These are phyloP conservation scores for Porphyridium purpureum DNA, from an alignment of 23 red algal genomes.

Conservation along the genomic window DNA sequence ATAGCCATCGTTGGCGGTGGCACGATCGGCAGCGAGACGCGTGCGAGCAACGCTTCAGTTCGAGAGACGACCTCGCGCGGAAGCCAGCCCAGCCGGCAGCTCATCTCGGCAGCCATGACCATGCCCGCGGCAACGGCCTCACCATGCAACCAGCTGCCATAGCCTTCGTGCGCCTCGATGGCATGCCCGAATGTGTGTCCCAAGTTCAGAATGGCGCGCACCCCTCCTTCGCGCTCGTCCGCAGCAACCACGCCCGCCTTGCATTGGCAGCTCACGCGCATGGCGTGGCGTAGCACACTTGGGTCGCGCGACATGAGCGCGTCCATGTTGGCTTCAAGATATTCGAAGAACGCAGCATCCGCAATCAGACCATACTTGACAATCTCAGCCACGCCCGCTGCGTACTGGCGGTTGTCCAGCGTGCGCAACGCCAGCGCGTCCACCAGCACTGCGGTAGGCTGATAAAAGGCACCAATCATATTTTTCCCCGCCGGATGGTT, in stretches of 20 bases:
- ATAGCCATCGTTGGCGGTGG: slow-evolving; percentile 77
- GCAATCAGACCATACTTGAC: slow-evolving; percentile 93
- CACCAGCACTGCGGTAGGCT: slow-evolving; percentile 75
- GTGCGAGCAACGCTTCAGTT: slow-evolving; percentile 39
- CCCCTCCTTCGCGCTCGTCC: slow-evolving; percentile 72
- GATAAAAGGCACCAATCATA: slow-evolving; percentile 93
- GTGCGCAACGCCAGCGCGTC: slow-evolving; percentile 49
- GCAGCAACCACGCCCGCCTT: slow-evolving; percentile 70
- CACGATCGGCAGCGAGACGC: slow-evolving; percentile 39
- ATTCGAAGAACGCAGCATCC: slow-evolving; percentile 67
- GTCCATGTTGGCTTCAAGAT: slow-evolving; percentile 59
- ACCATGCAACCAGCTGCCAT: slow-evolving; percentile 78
- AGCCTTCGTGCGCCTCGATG: slow-evolving; percentile 83
- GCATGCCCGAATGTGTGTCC: slow-evolving; percentile 97
- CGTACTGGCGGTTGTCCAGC: slow-evolving; percentile 55
- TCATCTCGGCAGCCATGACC: slow-evolving; percentile 94
- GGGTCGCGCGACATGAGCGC: slow-evolving; percentile 38
- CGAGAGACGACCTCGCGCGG: slow-evolving; percentile 5
- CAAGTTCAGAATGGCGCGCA: slow-evolving; percentile 78
- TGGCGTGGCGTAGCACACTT: slow-evolving; percentile 51
- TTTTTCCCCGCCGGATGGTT: slow-evolving; percentile 93
- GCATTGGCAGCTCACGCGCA: slow-evolving; percentile 50
- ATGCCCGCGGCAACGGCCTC: slow-evolving; percentile 92
- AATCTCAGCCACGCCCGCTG: slow-evolving; percentile 75
- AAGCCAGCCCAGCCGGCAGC: slow-evolving; percentile 51